These are phyloP conservation scores for Clonostachys rhizophaga DNA, from an alignment of 2,329 filamentous ascomycete genomes.

Conservation along the genomic window DNA sequence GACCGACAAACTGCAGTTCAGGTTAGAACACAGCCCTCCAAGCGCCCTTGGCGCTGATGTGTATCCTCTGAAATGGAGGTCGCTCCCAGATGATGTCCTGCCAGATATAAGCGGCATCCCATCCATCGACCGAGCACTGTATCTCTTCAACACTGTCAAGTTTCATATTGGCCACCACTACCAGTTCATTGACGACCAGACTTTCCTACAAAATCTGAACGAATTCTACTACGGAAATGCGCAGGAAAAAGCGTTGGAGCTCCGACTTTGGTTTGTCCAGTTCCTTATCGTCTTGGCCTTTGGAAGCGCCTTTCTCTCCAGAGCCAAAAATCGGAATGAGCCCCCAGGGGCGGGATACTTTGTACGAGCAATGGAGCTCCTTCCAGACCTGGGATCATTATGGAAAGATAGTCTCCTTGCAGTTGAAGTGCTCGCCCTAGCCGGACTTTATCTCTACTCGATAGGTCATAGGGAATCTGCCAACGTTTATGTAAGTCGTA, in stretches of 20 bases:
- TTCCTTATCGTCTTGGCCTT: constrained; percentile 14
- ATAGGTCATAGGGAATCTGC: constrained; percentile 28
- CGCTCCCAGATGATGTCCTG: constrained; percentile 5
- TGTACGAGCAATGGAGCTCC: constrained; percentile 23
- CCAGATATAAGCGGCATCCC: constrained; percentile 25
- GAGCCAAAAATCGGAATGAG: constrained; percentile 15
- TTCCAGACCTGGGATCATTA: constrained; percentile 23
- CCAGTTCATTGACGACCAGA: constrained; percentile 23
- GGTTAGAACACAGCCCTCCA: constrained; percentile 9
- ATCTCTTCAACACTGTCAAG: constrained; percentile 25
- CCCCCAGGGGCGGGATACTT: constrained; percentile 23
- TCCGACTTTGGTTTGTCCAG: constrained; percentile 17
- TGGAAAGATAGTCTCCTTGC: constrained; percentile 30
- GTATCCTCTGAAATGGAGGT: constrained; percentile 16
- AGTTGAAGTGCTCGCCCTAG: constrained; percentile 27
- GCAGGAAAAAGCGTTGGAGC: constrained; percentile 8
- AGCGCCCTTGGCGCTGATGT: constrained; percentile 18
- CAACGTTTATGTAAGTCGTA: constrained; percentile 14
- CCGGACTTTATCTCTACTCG: constrained; percentile 28
- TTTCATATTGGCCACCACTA: constrained; percentile 30
- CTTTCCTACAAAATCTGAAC: constrained; percentile 17
- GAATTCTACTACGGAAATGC: constrained; percentile 14
- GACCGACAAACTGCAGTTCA: constrained; percentile 17
- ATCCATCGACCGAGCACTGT: constrained; percentile 22
- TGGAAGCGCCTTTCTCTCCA: constrained; percentile 10